These are phyloP conservation scores for Fusarium proliferatum DNA, from an alignment of 2,329 filamentous ascomycete species.

Conservation along the genomic window DNA sequence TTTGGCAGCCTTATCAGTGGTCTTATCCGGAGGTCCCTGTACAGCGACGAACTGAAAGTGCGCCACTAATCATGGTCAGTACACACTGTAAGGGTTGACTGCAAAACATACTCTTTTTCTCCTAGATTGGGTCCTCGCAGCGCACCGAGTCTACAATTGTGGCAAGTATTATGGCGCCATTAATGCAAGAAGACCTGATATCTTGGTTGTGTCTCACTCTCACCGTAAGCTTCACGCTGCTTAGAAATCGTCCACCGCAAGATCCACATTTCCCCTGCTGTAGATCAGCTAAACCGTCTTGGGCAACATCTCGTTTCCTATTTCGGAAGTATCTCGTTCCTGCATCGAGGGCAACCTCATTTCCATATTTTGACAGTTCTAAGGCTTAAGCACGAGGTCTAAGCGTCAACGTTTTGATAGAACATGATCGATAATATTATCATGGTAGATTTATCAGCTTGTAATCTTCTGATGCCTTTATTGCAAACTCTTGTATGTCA, in stretches of 20 bases:
- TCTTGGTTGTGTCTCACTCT: neutral
- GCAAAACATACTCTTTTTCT: neutral
- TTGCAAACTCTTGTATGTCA: neutral
- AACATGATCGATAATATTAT: fast-evolving
- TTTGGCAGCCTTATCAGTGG: neutral
- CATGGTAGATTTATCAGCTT: neutral
- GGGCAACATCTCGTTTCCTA: slow-evolving; percentile 3
- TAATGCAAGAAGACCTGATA: neutral
- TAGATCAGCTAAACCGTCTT: neutral
- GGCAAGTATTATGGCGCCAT: neutral
- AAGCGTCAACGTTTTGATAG: too few species aligned
- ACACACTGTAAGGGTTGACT: fast-evolving
- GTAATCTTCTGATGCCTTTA: fast-evolving
- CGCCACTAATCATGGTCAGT: slow-evolving; percentile 1
- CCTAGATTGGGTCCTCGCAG: fast-evolving
- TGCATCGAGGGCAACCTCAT: neutral
- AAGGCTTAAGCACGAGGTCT: neutral
- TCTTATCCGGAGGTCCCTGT: neutral
- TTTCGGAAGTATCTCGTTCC: slow-evolving; percentile 14
- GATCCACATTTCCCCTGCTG: neutral
- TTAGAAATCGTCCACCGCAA: slow-evolving; percentile 5
- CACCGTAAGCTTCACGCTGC: neutral
- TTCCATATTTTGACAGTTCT: neutral
- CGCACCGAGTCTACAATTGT: neutral
- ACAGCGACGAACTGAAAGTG: slow-evolving; percentile 35